Percentiles rank a stretch among this genome's conserved stretches.
Evolutionary conservation across 805 yeast genomes (phyloP).

Genomic region (Candida saitoana): DNA sequence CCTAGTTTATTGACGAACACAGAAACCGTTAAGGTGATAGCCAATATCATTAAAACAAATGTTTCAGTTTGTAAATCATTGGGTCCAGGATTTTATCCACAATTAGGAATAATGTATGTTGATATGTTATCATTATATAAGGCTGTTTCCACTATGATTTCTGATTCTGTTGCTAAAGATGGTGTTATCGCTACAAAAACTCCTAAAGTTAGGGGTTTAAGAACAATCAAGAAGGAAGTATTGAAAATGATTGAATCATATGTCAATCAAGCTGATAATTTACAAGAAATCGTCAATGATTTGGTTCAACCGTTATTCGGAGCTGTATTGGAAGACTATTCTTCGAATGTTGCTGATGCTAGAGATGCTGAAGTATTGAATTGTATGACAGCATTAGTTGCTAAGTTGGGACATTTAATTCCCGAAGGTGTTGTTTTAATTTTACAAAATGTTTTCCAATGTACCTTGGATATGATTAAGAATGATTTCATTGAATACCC

Average conservation of each 20-base stretch:
- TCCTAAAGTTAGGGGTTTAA: conserved; percentile 88
- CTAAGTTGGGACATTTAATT: conserved; percentile 80
- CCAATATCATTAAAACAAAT: conserved; percentile 91
- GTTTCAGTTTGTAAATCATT: conserved; percentile 92
- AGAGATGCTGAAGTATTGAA: conserved; percentile 96
- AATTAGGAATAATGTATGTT: conserved; percentile 77
- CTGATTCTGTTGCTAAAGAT: conserved; percentile 70
- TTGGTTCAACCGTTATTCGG: conserved; percentile 77
- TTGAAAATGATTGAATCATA: conserved; percentile 85
- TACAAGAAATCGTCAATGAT: conserved; percentile 77
- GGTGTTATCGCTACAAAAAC: conserved; percentile 91
- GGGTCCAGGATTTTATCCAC: conserved; percentile 88
- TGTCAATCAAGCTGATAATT: conserved; percentile 78
- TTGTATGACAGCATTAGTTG: conserved; percentile 88
- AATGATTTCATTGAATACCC: conserved; percentile 96
- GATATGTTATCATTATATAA: conserved; percentile 87
- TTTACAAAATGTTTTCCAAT: conserved; percentile 86
- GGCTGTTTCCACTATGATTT: conserved; percentile 84
- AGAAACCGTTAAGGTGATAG: conserved; percentile 87
- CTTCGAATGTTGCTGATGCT: conserved; percentile 86
- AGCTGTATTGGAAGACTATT: conserved; percentile 87
- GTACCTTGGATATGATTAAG: conserved; percentile 92
- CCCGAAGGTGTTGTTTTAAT: conserved; percentile 87
- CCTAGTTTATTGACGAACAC: conserved; percentile 72
- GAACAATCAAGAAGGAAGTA: conserved; percentile 94